Percentiles rank a stretch among this genome's conserved stretches.
Evolutionary conservation across 768 basidiomycete species (phyloP).

Genomic region (Jaapia argillacea): DNA sequence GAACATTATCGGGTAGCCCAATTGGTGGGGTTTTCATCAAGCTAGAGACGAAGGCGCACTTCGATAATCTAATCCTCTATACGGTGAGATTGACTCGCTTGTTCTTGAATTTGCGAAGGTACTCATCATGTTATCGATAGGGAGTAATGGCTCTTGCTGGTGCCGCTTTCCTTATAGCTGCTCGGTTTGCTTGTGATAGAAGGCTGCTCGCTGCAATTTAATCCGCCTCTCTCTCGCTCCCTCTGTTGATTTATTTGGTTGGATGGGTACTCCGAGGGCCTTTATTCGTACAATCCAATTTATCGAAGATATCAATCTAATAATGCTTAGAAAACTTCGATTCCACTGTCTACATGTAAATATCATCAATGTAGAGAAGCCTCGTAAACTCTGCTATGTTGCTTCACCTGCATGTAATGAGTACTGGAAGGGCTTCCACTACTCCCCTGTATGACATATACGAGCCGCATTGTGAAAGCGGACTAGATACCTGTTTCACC

Average conservation of each 20-base stretch:
- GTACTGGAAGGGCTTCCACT: neutral
- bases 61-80: slow-evolving; percentile 16
- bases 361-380: neutral
- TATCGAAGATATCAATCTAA: neutral
- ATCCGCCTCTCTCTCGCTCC: too few species aligned
- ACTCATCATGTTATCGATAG: neutral
- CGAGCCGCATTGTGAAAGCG: neutral
- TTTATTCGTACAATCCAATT: neutral
- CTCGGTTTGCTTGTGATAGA: slow-evolving; percentile 3
- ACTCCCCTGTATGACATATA: neutral
- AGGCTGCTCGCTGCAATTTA: slow-evolving; percentile 4
- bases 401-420: neutral
- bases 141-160: slow-evolving; percentile 9
- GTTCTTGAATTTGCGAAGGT: neutral
- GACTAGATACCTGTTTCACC: too few species aligned
- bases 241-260: too few species aligned
- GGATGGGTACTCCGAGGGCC: too few species aligned
- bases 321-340: neutral
- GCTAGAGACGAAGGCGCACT: slow-evolving; percentile 8
- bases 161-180: slow-evolving; percentile 6
- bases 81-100: slow-evolving; percentile 9
- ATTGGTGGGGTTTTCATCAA: slow-evolving; percentile 15
- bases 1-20: slow-evolving; percentile 17
- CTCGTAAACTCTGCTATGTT: neutral
- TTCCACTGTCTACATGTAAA: neutral